Base-by-base conservation (phyloP, 345 rosid species). In the Melaleuca alternifolia region DNA sequence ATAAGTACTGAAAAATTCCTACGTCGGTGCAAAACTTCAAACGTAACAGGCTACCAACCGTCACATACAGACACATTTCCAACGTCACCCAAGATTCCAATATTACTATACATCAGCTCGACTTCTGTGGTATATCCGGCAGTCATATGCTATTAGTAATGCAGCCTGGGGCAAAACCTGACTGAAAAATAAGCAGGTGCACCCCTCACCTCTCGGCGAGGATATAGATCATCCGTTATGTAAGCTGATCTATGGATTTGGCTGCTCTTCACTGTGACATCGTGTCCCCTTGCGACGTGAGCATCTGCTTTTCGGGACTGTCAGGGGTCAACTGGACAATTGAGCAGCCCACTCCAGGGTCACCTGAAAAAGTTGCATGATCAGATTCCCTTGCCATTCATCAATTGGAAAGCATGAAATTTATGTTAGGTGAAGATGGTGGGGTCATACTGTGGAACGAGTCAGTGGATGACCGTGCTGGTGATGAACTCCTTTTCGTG, bases 301-400 rank as follows among this genome's bases (percentile, higher is more conserved):
- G 87, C 83, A 86, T 83, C 85, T 21, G 50, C 56, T 88, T 86
- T 84, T 87, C 86, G 23, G 88, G 76, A 20, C 90, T 87, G 20
- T 86, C 91, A 14, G 65, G 84, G 52, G 91, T 86, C 87, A 85
- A 85, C 79, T 86, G 88, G 56, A 86, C 46, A 65, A 51, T 61
- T 11, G 92, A 86, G 90, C 92, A 94, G 87, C 92, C 95, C 88
- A 92, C 88, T 52, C 87, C 90, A 54, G 94, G 90, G 88, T 96
- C 96, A 92, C 99, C 99, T 95, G 62, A 59, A 79, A 85, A 84
- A 33, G 16, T 18, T 82, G 87, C 54, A 86, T 59, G 51, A 50
- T 87, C 54, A 81, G 37, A 20, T 37, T 44, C 20, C 6, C 48
- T 37, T 59, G 33, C 15, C 28, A 54, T 30, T 18, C 83, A 26